Conservation (phyloP, 2,329 filamentous ascomycete genomes). For the Cylindrodendrum hubeiense region DNA sequence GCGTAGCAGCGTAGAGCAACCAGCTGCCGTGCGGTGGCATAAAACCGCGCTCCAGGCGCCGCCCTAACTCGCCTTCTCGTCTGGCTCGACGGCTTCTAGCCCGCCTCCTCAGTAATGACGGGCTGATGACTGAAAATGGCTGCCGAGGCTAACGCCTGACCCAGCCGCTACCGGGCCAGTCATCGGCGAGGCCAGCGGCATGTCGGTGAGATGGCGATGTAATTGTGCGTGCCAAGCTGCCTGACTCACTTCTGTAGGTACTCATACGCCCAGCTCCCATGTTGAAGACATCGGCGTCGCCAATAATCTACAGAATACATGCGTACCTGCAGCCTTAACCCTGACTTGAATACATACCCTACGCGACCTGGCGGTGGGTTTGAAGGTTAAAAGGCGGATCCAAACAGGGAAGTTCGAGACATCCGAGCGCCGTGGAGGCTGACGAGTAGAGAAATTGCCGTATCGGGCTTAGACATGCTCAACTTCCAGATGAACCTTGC, state of each 20-base stretch:
- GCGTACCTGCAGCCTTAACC: conserved; percentile 22
- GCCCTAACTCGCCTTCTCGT: background rate
- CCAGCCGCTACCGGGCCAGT: conserved; percentile 14
- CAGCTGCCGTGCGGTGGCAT: conserved; percentile 14
- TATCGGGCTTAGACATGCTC: conserved; percentile 9
- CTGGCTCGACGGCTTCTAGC: background rate
- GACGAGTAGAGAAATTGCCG: conserved; percentile 1
- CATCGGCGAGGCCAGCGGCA: conserved; percentile 7
- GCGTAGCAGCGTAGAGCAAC: conserved; percentile 13
- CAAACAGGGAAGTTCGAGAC: conserved; percentile 15
- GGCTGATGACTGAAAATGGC: background rate
- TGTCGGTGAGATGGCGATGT: background rate
- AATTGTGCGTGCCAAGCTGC: background rate
- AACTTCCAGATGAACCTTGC: conserved; percentile 7
- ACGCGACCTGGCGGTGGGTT: conserved; percentile 7
- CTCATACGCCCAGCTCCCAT: background rate
- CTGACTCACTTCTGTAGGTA: background rate
- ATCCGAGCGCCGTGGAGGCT: conserved; percentile 13
- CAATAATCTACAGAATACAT: background rate
- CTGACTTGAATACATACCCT: conserved; percentile 9
- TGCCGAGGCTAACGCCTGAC: conserved; percentile 1
- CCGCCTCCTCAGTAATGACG: background rate
- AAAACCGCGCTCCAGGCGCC: conserved; percentile 24
- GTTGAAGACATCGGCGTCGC: background rate
- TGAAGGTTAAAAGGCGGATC: conserved; percentile 23